Base-by-base conservation (phyloP, 2,329 filamentous ascomycete genomes). In the Fusarium oligoseptatum region DNA sequence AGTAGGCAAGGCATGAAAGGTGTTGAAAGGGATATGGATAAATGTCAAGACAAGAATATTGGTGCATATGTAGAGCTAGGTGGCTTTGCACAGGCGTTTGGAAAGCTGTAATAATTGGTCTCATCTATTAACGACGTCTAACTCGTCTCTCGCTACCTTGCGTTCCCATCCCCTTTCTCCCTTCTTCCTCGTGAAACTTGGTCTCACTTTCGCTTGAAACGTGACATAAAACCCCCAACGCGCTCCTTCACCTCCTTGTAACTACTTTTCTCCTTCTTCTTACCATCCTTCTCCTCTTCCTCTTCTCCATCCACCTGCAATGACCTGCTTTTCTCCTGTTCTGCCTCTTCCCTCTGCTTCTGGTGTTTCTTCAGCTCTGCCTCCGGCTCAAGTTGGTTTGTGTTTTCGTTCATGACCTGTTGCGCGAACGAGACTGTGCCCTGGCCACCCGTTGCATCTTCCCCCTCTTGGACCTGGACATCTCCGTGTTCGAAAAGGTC, bases 341-440 rank as follows among this genome's bases (percentile, higher is more conserved):
- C 70, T 55, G 56, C n/a, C 0, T 64, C 37, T 5, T 68, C 39
- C 11, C 69, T 67, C 17, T 64, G 60, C 1, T 64, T 62, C 12
- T 65, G 45, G 4, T 71, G 70, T 2, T 68, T 75, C 27, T 64
- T 60, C 60, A 78, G 55, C 39, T 82, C 77, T 56, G 81, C 76
- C 56, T 86, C 82, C 3, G 80, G 81, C 37, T 89, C 86, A 6
- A 90, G 75, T 75, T 89, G 85, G 9, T 83, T 86, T 0, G 88
- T 90, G 64, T 90, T 84, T 14, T 87, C 83, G 52, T 88, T 83
- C 88, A 90, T 90, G 39, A 89, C 84, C 72, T 88, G 81, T 67
- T 87, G 84, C 0, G 88, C 88, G 29, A 85, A 76, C 32, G 84
- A 83, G n/a, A 89, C 83, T 4, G 87, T 85, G 45, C 84, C 82